phyloP scores from a whole-genome alignment of 2,329 filamentous ascomycete genomes.

The Colletotrichum lini region DNA sequence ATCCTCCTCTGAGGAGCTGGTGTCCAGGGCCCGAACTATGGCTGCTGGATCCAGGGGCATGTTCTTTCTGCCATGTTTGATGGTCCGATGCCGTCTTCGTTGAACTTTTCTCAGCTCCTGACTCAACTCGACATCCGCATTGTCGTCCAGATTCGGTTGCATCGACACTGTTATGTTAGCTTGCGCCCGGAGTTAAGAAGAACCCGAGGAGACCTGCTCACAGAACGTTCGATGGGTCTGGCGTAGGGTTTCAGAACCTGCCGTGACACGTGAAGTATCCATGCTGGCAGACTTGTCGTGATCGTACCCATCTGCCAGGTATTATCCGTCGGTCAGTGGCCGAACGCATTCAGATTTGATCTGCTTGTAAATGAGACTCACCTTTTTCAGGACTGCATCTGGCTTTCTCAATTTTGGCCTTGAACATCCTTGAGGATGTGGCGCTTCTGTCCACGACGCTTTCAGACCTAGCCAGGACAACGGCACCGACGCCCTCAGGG shows the following conservation, averaged over 20 bases:
- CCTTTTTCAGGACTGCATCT: constrained; percentile 35
- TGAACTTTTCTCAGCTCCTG: constrained; percentile 23
- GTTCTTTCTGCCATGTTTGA: constrained; percentile 10
- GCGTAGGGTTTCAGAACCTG: constrained; percentile 4
- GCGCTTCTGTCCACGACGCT: constrained; percentile 58
- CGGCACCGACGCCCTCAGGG: constrained; percentile 59
- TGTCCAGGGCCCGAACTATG: neutral
- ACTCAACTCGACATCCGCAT: constrained; percentile 37
- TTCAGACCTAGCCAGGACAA: constrained; percentile 58
- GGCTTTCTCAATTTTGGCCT: constrained; percentile 49
- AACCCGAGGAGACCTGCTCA: neutral
- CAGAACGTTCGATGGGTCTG: constrained; percentile 28
- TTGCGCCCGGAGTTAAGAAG: no score
- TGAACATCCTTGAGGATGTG: constrained; percentile 49
- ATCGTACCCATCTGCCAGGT: neutral
- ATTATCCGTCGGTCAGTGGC: neutral
- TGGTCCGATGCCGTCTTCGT: constrained; percentile 6
- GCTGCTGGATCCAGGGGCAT: neutral
- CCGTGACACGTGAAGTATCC: neutral
- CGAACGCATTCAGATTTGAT: neutral
- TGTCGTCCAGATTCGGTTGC: constrained; percentile 23
- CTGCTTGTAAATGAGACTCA: neutral
- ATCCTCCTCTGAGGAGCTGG: neutral
- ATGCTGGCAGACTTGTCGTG: neutral
- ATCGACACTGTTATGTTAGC: constrained; percentile 34